Evolutionary conservation across 169 alveolate species (phyloP), one percentile per base, ranked within the genome.

Genomic region (Plasmodium gallinaceum): DNA sequence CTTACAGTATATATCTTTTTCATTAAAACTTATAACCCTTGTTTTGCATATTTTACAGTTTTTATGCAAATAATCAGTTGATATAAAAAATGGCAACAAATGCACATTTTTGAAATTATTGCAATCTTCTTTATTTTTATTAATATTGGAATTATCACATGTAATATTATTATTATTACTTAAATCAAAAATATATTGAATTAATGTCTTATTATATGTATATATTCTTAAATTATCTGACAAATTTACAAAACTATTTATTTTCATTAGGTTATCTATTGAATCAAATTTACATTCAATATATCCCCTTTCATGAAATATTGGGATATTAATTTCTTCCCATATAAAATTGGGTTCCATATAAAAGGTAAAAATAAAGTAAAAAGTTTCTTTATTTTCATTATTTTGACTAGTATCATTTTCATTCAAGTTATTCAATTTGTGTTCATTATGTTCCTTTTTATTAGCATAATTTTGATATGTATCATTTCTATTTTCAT

Each of bases 251-350:
- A 24, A 20, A 62, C 42, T 48, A 57, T 26, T 74, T 22, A 74
- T 12, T 58, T 74, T 74, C 52, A 74, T 58, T 5, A 74, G 14
- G 39, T 74, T 54, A 62, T 62, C 57, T 2, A 74, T 16, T n/a
- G 73, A 74, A 39, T 74, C 71, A 58, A 74, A 74, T 7, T 39
- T 74, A 45, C 88, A 74, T 32, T 74, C 88, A 20, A 74, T 60
- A 18, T 74, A 74, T 16, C 88, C 88, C 60, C 20, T 58, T 0
- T 74, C 73, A 64, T 74, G 88, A 58, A 74, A 74, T 57, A 74
- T 74, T 9, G 88, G 88, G 9, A 74, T 74, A 14, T 74, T 74
- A 0, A 74, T 37, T 74, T 74, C 88, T 58, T 74, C 88, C 88
- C 88, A 74, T 14, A 74, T 58, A 58, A 74, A 74, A 39, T 74